These are phyloP conservation scores for Globisporangium emineosum DNA, from an alignment of 352 stramenopile species.

Conservation along the genomic window DNA sequence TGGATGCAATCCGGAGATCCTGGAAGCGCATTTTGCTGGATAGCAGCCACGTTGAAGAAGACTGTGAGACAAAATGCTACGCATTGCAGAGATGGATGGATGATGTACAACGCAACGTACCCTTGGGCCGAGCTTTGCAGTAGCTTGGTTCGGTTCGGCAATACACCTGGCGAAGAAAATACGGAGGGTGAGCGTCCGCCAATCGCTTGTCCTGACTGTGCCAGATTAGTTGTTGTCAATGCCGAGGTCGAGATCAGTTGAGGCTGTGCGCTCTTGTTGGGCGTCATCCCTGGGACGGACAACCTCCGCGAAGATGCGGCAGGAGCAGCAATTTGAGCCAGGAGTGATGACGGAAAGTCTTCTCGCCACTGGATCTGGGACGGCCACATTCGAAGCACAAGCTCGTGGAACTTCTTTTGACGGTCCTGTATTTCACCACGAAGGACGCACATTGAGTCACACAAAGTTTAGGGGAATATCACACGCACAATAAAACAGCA, in stretches of 20 bases:
- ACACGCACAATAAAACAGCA: no score
- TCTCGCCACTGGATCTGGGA: slow-evolving; percentile 58
- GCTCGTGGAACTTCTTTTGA: slow-evolving; percentile 55
- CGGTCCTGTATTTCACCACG: slow-evolving; percentile 33
- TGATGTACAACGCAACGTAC: slow-evolving; percentile 24
- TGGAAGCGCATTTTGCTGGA: slow-evolving; percentile 54
- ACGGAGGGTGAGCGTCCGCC: background rate
- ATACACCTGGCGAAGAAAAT: background rate
- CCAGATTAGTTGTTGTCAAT: background rate
- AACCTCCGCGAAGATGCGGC: background rate
- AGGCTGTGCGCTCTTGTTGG: background rate
- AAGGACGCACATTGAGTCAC: no score
- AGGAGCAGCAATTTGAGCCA: slow-evolving; percentile 21
- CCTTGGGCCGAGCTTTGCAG: slow-evolving; percentile 51
- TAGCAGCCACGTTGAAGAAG: background rate
- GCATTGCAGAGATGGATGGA: background rate
- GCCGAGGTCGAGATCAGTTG: no score
- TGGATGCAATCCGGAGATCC: slow-evolving; percentile 45
- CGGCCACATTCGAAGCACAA: slow-evolving; percentile 79
- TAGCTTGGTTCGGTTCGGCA: slow-evolving; percentile 28
- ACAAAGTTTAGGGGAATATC: no score
- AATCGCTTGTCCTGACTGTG: background rate
- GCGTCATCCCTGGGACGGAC: background rate
- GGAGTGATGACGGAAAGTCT: slow-evolving; percentile 31
- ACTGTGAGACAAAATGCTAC: background rate